Evolutionary conservation across 2,329 filamentous ascomycete species (phyloP).

Genomic region (Colletotrichum camelliae): DNA sequence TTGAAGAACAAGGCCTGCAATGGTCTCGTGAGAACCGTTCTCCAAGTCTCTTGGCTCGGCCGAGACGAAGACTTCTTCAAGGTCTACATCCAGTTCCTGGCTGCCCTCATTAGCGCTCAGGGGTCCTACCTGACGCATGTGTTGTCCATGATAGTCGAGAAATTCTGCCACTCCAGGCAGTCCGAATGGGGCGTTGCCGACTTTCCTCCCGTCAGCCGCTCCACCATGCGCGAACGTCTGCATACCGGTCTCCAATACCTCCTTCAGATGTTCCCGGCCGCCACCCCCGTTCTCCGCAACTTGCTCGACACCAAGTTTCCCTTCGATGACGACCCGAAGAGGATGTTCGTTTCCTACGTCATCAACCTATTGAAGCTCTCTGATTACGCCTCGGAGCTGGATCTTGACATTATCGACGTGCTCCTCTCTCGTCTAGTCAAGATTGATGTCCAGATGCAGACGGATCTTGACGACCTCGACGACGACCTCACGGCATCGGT

Average conservation of each 20-base stretch:
- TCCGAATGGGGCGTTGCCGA: slow-evolving; percentile 54
- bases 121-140: slow-evolving; percentile 77
- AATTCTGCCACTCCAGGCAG: slow-evolving; percentile 65
- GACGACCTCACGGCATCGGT: slow-evolving; percentile 83
- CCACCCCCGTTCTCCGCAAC: slow-evolving; percentile 71
- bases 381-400: slow-evolving; percentile 78
- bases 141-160: slow-evolving; percentile 79
- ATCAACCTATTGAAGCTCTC: slow-evolving; percentile 81
- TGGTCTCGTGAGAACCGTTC: slow-evolving; percentile 61
- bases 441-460: slow-evolving; percentile 93
- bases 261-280: slow-evolving; percentile 81
- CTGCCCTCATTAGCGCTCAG: slow-evolving; percentile 81
- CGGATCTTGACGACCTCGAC: slow-evolving; percentile 90
- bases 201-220: slow-evolving; percentile 64
- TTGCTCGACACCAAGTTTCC: slow-evolving; percentile 75
- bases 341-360: slow-evolving; percentile 86
- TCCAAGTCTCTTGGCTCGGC: slow-evolving; percentile 70
- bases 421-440: slow-evolving; percentile 89
- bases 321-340: slow-evolving; percentile 76
- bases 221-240: slow-evolving; percentile 73
- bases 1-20: slow-evolving; percentile 64
- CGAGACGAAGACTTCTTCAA: slow-evolving; percentile 69
- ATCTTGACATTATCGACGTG: slow-evolving; percentile 80
- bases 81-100: slow-evolving; percentile 71
- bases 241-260: slow-evolving; percentile 80